Conservation (phyloP, 2,329 filamentous ascomycete species). For the Cryphonectria nitschkei region DNA sequence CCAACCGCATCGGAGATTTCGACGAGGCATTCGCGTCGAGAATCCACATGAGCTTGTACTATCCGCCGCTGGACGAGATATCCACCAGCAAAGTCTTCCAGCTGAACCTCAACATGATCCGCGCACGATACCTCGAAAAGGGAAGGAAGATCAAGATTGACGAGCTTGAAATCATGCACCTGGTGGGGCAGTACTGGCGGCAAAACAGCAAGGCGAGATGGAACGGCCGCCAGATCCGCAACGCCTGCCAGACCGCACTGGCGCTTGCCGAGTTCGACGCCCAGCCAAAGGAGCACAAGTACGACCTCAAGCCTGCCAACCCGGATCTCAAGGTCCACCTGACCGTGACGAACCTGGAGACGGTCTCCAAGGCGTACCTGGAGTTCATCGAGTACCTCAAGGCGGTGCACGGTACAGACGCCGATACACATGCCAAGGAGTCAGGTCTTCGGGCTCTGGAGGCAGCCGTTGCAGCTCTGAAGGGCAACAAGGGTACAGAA, state of each 20-base stretch:
- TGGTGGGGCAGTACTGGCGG: not conserved
- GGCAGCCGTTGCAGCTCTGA: no score
- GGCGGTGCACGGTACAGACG: constrained; percentile 16
- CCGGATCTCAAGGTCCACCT: constrained; percentile 6
- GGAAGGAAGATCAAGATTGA: not conserved
- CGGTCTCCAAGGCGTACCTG: constrained; percentile 9
- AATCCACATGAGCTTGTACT: constrained; percentile 43
- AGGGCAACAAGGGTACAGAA: no score
- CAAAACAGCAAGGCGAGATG: constrained; percentile 5
- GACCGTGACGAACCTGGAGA: not conserved
- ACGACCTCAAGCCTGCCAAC: constrained; percentile 3
- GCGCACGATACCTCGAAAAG: not conserved
- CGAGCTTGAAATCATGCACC: not conserved
- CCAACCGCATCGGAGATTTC: constrained; percentile 48
- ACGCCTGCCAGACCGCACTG: constrained; percentile 23
- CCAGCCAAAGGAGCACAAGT: constrained; percentile 11
- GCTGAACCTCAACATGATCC: constrained; percentile 35
- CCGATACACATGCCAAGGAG: constrained; percentile 9
- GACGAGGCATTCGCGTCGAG: constrained; percentile 50
- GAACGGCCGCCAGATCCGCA: constrained; percentile 28
- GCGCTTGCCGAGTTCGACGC: constrained; percentile 22
- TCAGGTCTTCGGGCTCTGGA: constrained; percentile 9
- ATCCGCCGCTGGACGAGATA: constrained; percentile 34
- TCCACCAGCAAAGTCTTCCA: constrained; percentile 36
- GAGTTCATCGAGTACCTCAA: constrained; percentile 21